Evolutionary conservation across 148 eudicot genomes (phyloP), one percentile per base, ranked within the genome.

Genomic region (Silene conica): DNA sequence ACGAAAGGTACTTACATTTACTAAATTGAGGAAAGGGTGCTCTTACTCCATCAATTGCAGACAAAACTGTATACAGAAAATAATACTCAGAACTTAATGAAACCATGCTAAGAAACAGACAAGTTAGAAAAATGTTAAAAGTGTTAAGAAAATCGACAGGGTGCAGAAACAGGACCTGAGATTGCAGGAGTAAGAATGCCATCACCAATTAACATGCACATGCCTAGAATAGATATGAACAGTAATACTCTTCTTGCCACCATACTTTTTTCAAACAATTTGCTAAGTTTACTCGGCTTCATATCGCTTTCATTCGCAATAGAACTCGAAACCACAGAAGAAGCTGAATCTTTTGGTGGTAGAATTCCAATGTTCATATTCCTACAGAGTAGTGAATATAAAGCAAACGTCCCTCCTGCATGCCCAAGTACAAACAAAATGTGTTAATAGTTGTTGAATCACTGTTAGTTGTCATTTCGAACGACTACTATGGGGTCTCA

Each of bases 181-280:
- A 87, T 89, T 19, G 94, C 93, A 75, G 93, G 93, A 48, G 93
- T 89, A 60, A 89, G 89, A 74, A 87, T 81, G 25, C 93, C 93
- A 73, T 89, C 94, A 31, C 94, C 89, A 66, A 89, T 89, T 25
- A 89, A 78, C 94, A 89, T 89, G 83, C 94, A 89, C 88, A 84
- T 89, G 72, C 93, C 93, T 9, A 89, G 78, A 74, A 89, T 84
- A 19, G 90, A 83, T 75, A 89, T 81, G 72, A 89, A 89, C 43
- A 89, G 87, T 76, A 89, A 74, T 26, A 87, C 70, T 73, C 89
- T 81, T 79, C 89, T 84, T 15, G 91, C 88, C 70, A 84, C 78
- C 69, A 87, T 20, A 80, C 87, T 89, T 69, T 67, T 84, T 54
- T 86, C 85, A 41, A 87, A 80, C 68, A 89, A 73, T 25, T 78